A percentile compares a stretch with the other conserved stretches of the same genome.
Conservation (phyloP, 495 filamentous ascomycete species). For the Penicillium verhagenii region DNA sequence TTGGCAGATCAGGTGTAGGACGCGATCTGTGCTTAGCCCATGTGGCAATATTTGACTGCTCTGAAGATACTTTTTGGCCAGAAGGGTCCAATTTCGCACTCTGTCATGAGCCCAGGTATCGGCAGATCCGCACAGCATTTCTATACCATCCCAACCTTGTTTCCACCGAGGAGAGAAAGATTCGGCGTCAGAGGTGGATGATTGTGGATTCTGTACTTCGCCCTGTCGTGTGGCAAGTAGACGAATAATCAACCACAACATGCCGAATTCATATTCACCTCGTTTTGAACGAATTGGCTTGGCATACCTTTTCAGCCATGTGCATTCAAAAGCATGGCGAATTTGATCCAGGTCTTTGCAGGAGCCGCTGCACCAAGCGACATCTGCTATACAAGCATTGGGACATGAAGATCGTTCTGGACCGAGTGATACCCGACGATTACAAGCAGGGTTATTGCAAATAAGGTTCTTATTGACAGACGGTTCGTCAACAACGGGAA, state of each 20-base stretch:
- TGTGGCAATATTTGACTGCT: constrained; percentile 24
- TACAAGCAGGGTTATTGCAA: constrained; percentile 39
- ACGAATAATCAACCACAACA: constrained; percentile 43
- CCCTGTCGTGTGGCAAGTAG: constrained; percentile 29
- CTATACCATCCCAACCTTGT: constrained; percentile 32
- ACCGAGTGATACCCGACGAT: constrained; percentile 12
- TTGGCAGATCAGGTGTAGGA: constrained; percentile 36
- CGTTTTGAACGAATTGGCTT: constrained; percentile 31
- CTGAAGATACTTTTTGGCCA: constrained; percentile 41
- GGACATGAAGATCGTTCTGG: constrained; percentile 21
- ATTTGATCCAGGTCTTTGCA: constrained; percentile 25
- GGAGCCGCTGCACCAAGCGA: constrained; percentile 31
- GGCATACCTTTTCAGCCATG: constrained; percentile 34
- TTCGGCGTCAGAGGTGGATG: background rate
- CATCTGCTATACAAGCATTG: constrained; percentile 30
- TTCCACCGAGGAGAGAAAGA: constrained; percentile 2
- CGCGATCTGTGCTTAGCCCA: constrained; percentile 14
- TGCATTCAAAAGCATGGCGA: constrained; percentile 39
- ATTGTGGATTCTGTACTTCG: background rate
- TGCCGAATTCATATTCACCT: constrained; percentile 41
- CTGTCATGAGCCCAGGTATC: constrained; percentile 37
- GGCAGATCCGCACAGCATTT: constrained; percentile 34
- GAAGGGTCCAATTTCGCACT: constrained; percentile 28
- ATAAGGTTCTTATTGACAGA: constrained; percentile 19
- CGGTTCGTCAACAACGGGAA: constrained; percentile 34